A percentile compares a stretch with the other conserved stretches of the same genome.
phyloP scores from a whole-genome alignment of 192 early-diverging fungal species.

The Rhizophagus sp. region DNA sequence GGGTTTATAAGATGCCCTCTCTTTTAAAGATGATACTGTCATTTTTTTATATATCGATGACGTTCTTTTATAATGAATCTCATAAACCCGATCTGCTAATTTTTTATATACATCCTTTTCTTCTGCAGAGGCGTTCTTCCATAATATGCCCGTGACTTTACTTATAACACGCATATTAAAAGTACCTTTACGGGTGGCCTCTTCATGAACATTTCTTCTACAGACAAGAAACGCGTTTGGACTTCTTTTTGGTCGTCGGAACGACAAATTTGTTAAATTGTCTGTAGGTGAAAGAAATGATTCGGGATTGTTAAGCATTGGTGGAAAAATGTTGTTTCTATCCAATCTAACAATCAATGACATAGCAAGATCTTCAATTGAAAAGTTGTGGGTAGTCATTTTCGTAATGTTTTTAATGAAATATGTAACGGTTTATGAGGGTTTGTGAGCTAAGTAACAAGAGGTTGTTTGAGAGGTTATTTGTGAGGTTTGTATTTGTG shows the following conservation, averaged over 20 bases:
- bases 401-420: no score
- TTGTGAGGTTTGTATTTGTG: no score
- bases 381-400: background rate
- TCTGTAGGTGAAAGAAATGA: background rate
- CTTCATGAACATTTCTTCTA: slow-evolving; percentile 11
- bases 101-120: slow-evolving; percentile 15
- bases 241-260: background rate
- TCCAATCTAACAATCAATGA: background rate
- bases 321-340: background rate
- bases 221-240: slow-evolving; percentile 8
- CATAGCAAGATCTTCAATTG: background rate
- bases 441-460: no score
- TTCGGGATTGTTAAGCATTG: slow-evolving; percentile 1
- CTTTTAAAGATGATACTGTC: background rate
- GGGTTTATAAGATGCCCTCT: no score
- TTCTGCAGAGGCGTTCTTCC: background rate
- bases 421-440: no score
- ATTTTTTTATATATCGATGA: background rate
- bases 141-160: slow-evolving; percentile 10
- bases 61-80: background rate
- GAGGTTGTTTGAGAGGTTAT: no score
- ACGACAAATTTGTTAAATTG: background rate
- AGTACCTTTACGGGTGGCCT: background rate
- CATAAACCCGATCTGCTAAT: slow-evolving; percentile 1
- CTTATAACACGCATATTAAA: slow-evolving; percentile 14